Evolutionary conservation across 768 basidiomycete species (phyloP), one percentile per base, ranked within the genome.

Genomic region (Termitomyces sp.): DNA sequence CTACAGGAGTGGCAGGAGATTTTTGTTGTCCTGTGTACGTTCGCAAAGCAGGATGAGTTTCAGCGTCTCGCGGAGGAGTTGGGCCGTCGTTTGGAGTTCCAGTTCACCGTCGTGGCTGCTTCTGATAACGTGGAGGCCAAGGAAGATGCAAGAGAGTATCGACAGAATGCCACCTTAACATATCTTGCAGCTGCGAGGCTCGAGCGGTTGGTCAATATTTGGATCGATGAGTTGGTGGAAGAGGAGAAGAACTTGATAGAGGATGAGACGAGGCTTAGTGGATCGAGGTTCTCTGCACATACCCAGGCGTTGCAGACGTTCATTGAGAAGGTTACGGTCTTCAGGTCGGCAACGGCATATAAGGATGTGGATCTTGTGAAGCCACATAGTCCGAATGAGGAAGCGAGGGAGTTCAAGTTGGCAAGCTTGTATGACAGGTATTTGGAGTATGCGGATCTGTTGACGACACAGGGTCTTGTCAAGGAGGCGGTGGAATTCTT

Each of bases 1-100:
- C 69, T 98, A 50, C 77, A 84, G 41, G 94, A 99, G 68, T 98
- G 96, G 96, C 84, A 88, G 57, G 96, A 97, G 70, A 91, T 95
- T 52, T 98, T 98, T 62, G 95, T 96, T 37, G 91, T 99, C 12
- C 69, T 98, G 10, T 98, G 95, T 75, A 98, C 96, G 0, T 99
- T 95, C 72, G 93, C 95, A 1, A 80, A 74, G 50, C 73, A 82
- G 56, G 88, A 91, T 17, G 94, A 98, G 65, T 98, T 98, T 65
- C 73, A 86, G 11, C 77, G 81, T n/a, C 79, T 99, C 7, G 87
- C 89, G 1, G 95, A 98, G 70, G 91, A 95, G 68, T 85, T 99
- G 39, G 96, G 96, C 7, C 83, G 88, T 54, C 78, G 96, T 14
- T 79, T 98, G 45, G 96, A 98, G 68, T 92, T 88, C 76, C 88